Conservation (phyloP, 2,329 filamentous ascomycete species). For the Fusarium sp. region DNA sequence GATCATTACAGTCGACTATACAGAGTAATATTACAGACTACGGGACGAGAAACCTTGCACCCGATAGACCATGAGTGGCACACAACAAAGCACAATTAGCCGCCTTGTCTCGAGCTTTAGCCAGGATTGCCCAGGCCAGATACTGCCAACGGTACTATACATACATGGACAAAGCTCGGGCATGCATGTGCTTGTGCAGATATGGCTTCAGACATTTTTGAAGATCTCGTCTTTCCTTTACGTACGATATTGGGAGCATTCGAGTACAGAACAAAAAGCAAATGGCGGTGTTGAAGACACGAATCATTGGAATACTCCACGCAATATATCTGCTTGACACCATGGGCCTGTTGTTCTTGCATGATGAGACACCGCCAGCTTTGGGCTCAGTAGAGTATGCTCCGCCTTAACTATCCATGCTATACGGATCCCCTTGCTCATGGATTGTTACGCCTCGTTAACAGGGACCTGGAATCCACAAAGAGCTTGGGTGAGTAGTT, state of each 20-base stretch:
- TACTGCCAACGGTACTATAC: constrained; percentile 5
- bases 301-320: not conserved
- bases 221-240: constrained; percentile 5
- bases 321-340: not conserved
- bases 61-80: constrained; percentile 38
- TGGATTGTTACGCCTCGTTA: constrained; percentile 28
- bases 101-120: constrained; percentile 32
- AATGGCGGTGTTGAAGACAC: constrained; percentile 6
- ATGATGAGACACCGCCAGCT: constrained; percentile 9
- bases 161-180: constrained; percentile 1
- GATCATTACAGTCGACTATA: constrained; percentile 11
- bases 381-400: constrained; percentile 6
- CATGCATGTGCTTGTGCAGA: constrained; percentile 17
- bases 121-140: constrained; percentile 26
- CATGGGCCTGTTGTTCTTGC: constrained; percentile 16
- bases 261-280: not conserved
- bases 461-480: constrained; percentile 27
- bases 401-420: constrained; percentile 36
- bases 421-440: constrained; percentile 25
- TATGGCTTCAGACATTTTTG: constrained; percentile 13
- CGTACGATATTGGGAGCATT: constrained; percentile 7
- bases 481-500: constrained; percentile 1
- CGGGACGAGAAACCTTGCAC: constrained; percentile 35
- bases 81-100: constrained; percentile 36
- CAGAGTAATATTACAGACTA: constrained; percentile 3